phyloP scores from a whole-genome alignment of 2,329 filamentous ascomycete species.

The Stagonosporopsis cucurbitacearum region DNA sequence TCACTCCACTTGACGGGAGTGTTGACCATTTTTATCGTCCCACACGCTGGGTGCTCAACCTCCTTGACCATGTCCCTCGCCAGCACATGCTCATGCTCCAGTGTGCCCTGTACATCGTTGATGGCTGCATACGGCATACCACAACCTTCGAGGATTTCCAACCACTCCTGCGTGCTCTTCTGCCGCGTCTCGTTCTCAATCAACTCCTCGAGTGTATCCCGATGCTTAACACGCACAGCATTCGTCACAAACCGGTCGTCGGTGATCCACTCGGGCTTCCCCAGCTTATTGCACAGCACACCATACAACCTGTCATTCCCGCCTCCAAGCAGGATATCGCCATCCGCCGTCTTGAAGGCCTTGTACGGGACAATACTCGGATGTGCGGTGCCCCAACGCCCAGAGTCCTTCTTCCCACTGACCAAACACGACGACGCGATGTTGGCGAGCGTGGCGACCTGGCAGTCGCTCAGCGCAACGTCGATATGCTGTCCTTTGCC shows the following conservation, averaged over 20 bases:
- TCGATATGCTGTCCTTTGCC: conserved; percentile 92
- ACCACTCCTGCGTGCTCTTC: conserved; percentile 87
- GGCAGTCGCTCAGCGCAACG: conserved; percentile 88
- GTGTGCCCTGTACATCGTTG: conserved; percentile 85
- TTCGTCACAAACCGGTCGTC: conserved; percentile 67
- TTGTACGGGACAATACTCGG: conserved; percentile 97
- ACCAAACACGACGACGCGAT: conserved; percentile 92
- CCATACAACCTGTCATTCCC: conserved; percentile 69
- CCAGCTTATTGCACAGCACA: conserved; percentile 63
- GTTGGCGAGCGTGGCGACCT: conserved; percentile 93
- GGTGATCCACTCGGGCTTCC: conserved; percentile 63
- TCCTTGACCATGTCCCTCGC: conserved; percentile 91
- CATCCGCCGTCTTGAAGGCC: conserved; percentile 72
- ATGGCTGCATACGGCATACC: conserved; percentile 95
- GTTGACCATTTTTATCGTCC: conserved; percentile 87
- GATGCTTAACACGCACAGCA: conserved; percentile 67
- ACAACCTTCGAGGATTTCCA: conserved; percentile 83
- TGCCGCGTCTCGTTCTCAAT: conserved; percentile 78
- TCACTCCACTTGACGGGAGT: conserved; percentile 94
- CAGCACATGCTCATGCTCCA: conserved; percentile 79
- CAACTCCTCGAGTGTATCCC: conserved; percentile 75
- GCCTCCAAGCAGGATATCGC: conserved; percentile 68
- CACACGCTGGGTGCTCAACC: conserved; percentile 81
- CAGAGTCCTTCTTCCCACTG: conserved; percentile 83
- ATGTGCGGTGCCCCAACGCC: conserved; percentile 95